A percentile compares a stretch with the other conserved stretches of the same genome.
These are phyloP conservation scores for Leishmania braziliensis DNA, from an alignment of 208 protist species.

Conservation along the genomic window DNA sequence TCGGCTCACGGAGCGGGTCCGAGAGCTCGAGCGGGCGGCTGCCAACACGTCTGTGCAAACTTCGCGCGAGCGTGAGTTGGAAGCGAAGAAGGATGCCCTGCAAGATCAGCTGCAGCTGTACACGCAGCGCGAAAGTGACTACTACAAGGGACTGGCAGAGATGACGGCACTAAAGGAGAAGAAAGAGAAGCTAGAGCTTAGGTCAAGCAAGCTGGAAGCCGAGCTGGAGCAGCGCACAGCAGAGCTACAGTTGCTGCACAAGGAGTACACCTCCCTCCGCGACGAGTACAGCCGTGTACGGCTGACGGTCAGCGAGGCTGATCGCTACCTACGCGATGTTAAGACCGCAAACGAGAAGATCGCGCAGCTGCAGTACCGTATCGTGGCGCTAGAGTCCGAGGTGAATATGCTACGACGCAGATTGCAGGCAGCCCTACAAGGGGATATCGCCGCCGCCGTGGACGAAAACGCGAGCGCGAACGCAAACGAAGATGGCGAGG, in stretches of 20 bases:
- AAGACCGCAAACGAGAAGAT: conserved; percentile 43
- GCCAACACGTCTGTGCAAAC: conserved; percentile 45
- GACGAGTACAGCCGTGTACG: conserved; percentile 60
- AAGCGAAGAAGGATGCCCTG: conserved; percentile 45
- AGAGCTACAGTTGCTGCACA: conserved; percentile 59
- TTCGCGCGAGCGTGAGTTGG: conserved; percentile 49
- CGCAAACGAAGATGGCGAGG: neutral
- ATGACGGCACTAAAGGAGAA: conserved; percentile 29
- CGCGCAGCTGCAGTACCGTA: conserved; percentile 41
- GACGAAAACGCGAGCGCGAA: neutral
- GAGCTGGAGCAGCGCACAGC: conserved; percentile 45
- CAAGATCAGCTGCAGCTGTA: conserved; percentile 50
- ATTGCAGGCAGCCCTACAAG: conserved; percentile 1
- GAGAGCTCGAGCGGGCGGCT: conserved; percentile 48
- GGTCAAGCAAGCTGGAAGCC: conserved; percentile 18
- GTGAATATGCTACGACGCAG: conserved; percentile 27
- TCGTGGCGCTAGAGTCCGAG: conserved; percentile 44
- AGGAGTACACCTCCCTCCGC: conserved; percentile 63
- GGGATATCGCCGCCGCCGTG: neutral
- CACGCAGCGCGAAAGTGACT: conserved; percentile 53
- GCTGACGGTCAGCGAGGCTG: conserved; percentile 41
- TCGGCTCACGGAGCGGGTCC: conserved; percentile 42
- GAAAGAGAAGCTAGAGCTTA: conserved; percentile 20
- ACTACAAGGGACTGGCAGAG: conserved; percentile 54
- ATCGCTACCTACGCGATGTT: conserved; percentile 37